Percentiles rank a stretch among this genome's conserved stretches.
phyloP scores from a whole-genome alignment of 1,139 yeast species.

The Suhomyces maxii region DNA sequence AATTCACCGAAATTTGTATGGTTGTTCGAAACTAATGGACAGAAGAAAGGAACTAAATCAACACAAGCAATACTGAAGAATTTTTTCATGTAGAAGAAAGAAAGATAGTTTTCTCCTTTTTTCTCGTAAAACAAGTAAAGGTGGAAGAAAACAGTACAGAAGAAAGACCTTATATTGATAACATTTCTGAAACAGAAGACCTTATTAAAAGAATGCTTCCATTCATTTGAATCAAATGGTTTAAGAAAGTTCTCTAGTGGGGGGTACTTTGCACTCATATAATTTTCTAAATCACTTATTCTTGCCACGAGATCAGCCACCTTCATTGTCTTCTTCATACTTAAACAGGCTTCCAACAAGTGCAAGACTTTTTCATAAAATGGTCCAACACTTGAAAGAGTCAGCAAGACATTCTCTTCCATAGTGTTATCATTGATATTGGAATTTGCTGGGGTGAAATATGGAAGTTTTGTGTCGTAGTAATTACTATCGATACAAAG shows the following conservation, averaged over 20 bases:
- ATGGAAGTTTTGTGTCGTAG: constrained; percentile 31
- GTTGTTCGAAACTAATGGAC: constrained; percentile 29
- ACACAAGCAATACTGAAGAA: constrained; percentile 21
- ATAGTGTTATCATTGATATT: constrained; percentile 29
- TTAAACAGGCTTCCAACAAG: constrained; percentile 27
- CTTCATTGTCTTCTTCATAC: constrained; percentile 20
- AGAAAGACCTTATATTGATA: constrained; percentile 31
- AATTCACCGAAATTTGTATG: constrained; percentile 33
- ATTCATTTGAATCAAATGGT: constrained; percentile 27
- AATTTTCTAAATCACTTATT: constrained; percentile 31
- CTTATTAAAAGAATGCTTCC: constrained; percentile 31
- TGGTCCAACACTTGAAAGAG: constrained; percentile 27
- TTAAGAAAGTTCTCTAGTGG: constrained; percentile 22
- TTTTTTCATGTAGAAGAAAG: constrained; percentile 25
- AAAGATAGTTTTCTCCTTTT: constrained; percentile 14
- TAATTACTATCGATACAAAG: constrained; percentile 28
- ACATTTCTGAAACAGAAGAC: constrained; percentile 33
- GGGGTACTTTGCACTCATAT: constrained; percentile 24
- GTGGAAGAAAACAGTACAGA: constrained; percentile 27
- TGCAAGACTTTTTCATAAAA: constrained; percentile 22
- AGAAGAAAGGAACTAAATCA: constrained; percentile 33
- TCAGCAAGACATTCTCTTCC: constrained; percentile 29
- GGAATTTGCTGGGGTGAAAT: constrained; percentile 23
- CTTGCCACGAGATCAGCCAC: constrained; percentile 23
- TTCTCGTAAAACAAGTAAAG: constrained; percentile 24